Conservation (phyloP, 495 filamentous ascomycete species). For the Cercophora samala region DNA sequence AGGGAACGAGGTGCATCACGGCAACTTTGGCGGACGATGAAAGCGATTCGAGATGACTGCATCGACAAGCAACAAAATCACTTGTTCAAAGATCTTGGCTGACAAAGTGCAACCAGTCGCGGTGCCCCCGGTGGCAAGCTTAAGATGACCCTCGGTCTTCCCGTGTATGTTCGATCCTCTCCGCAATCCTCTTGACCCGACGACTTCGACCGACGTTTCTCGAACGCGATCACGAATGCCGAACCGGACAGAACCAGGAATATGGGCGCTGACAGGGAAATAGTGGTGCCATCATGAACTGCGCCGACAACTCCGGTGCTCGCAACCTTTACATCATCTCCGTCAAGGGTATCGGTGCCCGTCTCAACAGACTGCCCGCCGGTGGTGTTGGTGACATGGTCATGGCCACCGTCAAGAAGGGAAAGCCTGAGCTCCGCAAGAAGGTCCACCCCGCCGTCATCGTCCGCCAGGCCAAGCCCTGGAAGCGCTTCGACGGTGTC, state of each 20-base stretch:
- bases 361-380: conserved; percentile 95
- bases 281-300: conserved; percentile 94
- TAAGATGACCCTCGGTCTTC: conserved; percentile 99
- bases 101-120: conserved; percentile 53
- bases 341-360: conserved; percentile 97
- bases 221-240: background rate
- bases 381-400: conserved; percentile 99
- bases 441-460: conserved; percentile 99
- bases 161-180: conserved; percentile 71
- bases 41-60: background rate
- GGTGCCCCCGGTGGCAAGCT: conserved; percentile 99
- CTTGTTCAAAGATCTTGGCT: conserved; percentile 11
- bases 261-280: conserved; percentile 21
- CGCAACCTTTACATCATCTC: conserved; percentile 99
- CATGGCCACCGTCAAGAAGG: conserved; percentile 99
- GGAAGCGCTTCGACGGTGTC: conserved; percentile 94
- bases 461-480: conserved; percentile 97
- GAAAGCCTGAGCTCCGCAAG: conserved; percentile 98
- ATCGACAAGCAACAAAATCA: background rate
- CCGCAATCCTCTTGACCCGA: background rate
- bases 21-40: background rate
- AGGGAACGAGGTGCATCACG: background rate
- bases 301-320: conserved; percentile 97
- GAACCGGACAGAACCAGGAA: background rate
- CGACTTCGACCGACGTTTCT: conserved; percentile 20